Percentiles rank a stretch among this genome's conserved stretches.
Conservation (phyloP, 2,329 filamentous ascomycete species). For the Colletotrichum sp. region DNA sequence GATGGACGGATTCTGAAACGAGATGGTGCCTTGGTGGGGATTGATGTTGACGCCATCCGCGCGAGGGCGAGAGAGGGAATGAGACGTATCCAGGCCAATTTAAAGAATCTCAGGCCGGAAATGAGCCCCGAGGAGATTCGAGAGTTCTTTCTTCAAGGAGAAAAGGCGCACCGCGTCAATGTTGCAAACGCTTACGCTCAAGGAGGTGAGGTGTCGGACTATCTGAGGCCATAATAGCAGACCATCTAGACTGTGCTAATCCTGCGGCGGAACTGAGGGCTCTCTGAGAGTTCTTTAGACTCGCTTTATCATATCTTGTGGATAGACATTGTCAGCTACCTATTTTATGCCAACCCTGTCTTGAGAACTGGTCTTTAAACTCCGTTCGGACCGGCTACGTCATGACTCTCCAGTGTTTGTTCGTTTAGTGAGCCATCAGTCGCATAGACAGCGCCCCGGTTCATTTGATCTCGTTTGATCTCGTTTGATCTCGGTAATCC, state of each 20-base stretch:
- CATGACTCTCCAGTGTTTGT: constrained; percentile 6
- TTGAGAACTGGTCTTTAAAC: background rate
- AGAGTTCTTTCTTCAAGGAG: background rate
- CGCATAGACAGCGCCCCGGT: background rate
- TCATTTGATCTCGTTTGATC: constrained; percentile 14
- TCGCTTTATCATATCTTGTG: background rate
- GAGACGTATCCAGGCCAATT: background rate
- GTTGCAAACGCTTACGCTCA: background rate
- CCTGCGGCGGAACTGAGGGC: background rate
- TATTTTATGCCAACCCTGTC: background rate
- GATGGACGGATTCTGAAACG: background rate
- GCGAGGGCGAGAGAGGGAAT: background rate
- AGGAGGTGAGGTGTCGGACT: background rate
- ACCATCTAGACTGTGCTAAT: background rate
- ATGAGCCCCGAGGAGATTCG: background rate
- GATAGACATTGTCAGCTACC: background rate
- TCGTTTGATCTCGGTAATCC: constrained; percentile 2
- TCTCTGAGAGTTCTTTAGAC: background rate
- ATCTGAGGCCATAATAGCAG: background rate
- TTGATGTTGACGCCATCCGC: background rate
- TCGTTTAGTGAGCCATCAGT: constrained; percentile 10
- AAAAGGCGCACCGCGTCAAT: background rate
- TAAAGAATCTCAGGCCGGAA: background rate
- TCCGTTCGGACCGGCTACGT: constrained; percentile 7
- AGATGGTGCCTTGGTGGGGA: background rate